These are phyloP conservation scores for Ceratocystis destructans DNA, from an alignment of 2,329 filamentous ascomycete species.

Conservation along the genomic window DNA sequence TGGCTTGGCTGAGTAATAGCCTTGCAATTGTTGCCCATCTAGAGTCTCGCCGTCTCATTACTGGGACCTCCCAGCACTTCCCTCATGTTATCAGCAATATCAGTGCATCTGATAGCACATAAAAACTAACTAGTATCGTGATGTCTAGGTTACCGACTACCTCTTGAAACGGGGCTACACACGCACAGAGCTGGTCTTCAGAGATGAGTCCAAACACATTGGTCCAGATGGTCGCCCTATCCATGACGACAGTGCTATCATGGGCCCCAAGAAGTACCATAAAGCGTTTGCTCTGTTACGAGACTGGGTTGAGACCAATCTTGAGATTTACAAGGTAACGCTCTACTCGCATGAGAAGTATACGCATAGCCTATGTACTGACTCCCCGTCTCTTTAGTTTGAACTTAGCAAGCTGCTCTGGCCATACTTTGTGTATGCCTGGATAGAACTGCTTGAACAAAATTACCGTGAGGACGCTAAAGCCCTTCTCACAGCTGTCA, in stretches of 20 bases:
- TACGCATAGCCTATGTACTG: neutral
- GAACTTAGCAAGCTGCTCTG: slow-evolving; percentile 80
- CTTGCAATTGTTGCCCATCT: neutral
- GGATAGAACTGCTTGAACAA: slow-evolving; percentile 61
- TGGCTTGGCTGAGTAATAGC: neutral
- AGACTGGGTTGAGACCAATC: slow-evolving; percentile 77
- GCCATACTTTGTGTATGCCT: slow-evolving; percentile 91
- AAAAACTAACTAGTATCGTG: neutral
- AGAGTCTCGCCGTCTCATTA: neutral
- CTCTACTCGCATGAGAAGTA: neutral
- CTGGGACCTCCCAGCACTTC: neutral
- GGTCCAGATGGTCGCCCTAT: slow-evolving; percentile 70
- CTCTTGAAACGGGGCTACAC: slow-evolving; percentile 90
- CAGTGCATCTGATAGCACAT: neutral
- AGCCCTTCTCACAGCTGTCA: slow-evolving; percentile 56
- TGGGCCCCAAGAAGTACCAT: slow-evolving; percentile 57
- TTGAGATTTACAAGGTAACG: slow-evolving; percentile 81
- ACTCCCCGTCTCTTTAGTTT: slow-evolving; percentile 39
- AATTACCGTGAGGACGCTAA: slow-evolving; percentile 60
- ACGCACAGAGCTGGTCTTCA: slow-evolving; percentile 79
- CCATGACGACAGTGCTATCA: slow-evolving; percentile 47
- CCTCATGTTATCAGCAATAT: neutral
- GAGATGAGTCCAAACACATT: slow-evolving; percentile 75
- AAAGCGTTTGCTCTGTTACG: slow-evolving; percentile 60
- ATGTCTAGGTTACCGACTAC: slow-evolving; percentile 66